Evolutionary conservation across 306 rosid species (phyloP), one percentile per base, ranked within the genome.

Genomic region (Dicorynia guianensis): DNA sequence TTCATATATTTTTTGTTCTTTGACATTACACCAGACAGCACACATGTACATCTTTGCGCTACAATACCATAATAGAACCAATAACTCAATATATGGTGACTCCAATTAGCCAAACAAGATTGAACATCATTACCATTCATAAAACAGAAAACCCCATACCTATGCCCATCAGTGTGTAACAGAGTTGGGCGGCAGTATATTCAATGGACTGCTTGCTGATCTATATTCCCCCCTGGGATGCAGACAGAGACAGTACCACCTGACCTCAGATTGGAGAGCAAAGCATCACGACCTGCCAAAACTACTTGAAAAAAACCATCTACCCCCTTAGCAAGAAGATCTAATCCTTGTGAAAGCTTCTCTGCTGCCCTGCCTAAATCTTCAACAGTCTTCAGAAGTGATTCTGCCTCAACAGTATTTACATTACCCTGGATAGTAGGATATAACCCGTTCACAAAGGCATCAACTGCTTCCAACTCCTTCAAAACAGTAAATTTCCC

Each of bases 261-360:
- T 6, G 83, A 79, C 84, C 98, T 90, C 62, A 94, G 77, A 78
- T 59, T 88, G 13, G 87, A 81, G 25, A 94, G 95, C 87, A 92
- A 79, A 12, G 93, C 84, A 47, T 94, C 96, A 5, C 98, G 97
- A 15, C 97, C 93, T 0, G 72, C 14, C 84, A 94, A 79, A 50
- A 94, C 89, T 75, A 86, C 80, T 11, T 83, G 89, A 80, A 94
- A 94, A 82, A 91, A 94, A 9, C 85, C 82, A 77, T 92, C 96
- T 39, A 94, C 97, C 79, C 85, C 95, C 81, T 94, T 87, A 13
- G 90, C 81, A 48, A 92, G 95, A 84, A 81, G 84, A 87, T 94
- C 97, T 2, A 94, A 65, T 69, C 96, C 97, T 56, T 84, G 83
- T 1, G 96, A 88, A 54, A 94, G 90, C 63, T 70, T 81, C 74